Conservation (phyloP, 148 eudicot genomes). For the Amaranthus hypochondriacus region DNA sequence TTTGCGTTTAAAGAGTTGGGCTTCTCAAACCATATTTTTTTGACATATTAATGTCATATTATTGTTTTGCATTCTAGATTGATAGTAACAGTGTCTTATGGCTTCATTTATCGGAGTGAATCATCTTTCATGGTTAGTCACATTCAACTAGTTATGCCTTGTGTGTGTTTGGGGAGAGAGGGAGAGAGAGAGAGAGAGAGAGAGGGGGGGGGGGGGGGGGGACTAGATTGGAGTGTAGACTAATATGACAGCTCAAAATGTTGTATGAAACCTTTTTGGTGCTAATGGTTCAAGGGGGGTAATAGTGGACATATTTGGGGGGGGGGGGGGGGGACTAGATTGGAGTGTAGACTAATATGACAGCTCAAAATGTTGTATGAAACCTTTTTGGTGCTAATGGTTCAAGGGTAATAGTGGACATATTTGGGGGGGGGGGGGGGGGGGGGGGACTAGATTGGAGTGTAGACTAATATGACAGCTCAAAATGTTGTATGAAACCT, state of each 20-base stretch:
- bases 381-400: too few species aligned
- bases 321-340: neutral
- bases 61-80: neutral
- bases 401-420: too few species aligned
- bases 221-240: too few species aligned
- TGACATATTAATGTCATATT: neutral
- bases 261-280: too few species aligned
- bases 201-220: neutral
- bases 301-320: too few species aligned
- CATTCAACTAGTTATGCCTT: neutral
- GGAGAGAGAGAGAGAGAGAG: neutral
- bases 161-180: neutral
- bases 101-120: neutral
- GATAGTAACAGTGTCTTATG: neutral
- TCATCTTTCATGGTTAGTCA: neutral
- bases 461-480: too few species aligned
- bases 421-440: neutral
- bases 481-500: too few species aligned
- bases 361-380: too few species aligned
- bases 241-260: too few species aligned
- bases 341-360: too few species aligned
- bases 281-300: too few species aligned
- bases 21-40: neutral
- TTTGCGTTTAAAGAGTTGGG: neutral
- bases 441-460: neutral